Evolutionary conservation across 805 yeast species (phyloP).

Genomic region (Candida koratica): DNA sequence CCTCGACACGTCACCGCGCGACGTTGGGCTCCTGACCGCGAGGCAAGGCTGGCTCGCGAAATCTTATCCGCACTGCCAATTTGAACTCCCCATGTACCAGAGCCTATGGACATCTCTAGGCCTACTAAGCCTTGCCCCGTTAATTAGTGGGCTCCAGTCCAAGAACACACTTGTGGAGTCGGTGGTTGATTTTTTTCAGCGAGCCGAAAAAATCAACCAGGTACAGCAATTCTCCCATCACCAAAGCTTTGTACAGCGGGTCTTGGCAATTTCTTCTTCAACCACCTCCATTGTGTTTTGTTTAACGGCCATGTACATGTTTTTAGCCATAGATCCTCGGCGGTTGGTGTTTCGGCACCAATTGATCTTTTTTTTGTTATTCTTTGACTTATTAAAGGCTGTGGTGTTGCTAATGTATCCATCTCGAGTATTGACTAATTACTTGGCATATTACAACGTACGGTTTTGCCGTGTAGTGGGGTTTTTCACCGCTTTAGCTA

Average conservation of each 20-base stretch:
- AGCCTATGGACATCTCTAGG: neutral
- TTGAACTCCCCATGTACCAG: neutral
- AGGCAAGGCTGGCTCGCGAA: too few species aligned
- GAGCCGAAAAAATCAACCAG: conserved; percentile 19
- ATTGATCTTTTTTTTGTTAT: conserved; percentile 61
- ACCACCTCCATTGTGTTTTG: conserved; percentile 44
- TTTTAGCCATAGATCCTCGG: conserved; percentile 60
- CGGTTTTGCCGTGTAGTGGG: conserved; percentile 65
- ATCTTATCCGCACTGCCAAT: too few species aligned
- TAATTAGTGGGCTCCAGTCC: neutral
- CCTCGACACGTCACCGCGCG: too few species aligned
- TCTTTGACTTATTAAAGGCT: conserved; percentile 74
- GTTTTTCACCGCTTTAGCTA: conserved; percentile 73
- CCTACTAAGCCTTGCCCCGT: conserved; percentile 1
- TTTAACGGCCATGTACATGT: conserved; percentile 55
- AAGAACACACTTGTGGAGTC: neutral
- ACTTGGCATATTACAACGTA: conserved; percentile 43
- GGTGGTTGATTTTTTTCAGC: neutral
- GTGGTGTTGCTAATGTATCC: conserved; percentile 67
- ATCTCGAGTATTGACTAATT: conserved; percentile 44
- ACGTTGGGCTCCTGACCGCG: too few species aligned
- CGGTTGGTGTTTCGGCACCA: conserved; percentile 65
- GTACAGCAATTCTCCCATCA: conserved; percentile 25
- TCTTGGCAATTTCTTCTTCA: conserved; percentile 37
- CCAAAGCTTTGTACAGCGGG: conserved; percentile 30